Percentiles rank a stretch among this genome's conserved stretches.
phyloP scores from a whole-genome alignment of 2,329 filamentous ascomycete species.

The Taxawa tesnikishii region DNA sequence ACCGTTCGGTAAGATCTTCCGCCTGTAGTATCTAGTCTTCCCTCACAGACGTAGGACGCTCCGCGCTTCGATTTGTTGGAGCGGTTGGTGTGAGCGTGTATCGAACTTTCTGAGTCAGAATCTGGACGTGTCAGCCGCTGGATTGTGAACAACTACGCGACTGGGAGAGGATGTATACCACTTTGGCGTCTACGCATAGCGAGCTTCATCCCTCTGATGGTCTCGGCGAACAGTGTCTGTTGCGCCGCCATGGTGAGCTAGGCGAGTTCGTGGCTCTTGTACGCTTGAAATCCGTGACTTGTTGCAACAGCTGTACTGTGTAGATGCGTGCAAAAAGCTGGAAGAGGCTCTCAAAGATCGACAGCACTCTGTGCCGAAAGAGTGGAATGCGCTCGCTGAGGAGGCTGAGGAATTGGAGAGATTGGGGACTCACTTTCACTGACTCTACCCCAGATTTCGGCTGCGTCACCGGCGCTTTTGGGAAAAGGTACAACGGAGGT shows the following conservation, averaged over 20 bases:
- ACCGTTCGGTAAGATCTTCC: conserved; percentile 64
- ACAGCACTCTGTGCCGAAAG: no score
- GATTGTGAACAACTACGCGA: conserved; percentile 1
- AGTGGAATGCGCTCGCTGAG: no score
- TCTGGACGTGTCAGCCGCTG: conserved; percentile 36
- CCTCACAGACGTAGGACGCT: conserved; percentile 58
- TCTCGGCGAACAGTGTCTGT: conserved; percentile 50
- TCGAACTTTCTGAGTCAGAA: conserved; percentile 64
- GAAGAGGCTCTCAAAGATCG: no score
- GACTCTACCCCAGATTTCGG: no score
- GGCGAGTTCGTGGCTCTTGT: no score
- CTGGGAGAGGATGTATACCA: conserved; percentile 28
- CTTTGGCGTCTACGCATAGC: conserved; percentile 53
- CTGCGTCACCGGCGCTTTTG: no score
- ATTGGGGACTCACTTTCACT: no score
- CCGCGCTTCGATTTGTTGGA: conserved; percentile 69
- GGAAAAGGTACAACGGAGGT: no score
- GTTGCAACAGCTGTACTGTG: no score
- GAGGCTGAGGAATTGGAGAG: no score
- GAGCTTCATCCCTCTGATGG: conserved; percentile 56
- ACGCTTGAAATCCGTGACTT: no score
- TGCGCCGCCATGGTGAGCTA: conserved; percentile 42
- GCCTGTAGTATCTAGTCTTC: conserved; percentile 53
- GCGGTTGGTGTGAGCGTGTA: conserved; percentile 59
- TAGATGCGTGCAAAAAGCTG: no score